These are phyloP conservation scores for Rhodotorula sp. DNA, from an alignment of 1,284 basidiomycete genomes.

Conservation along the genomic window DNA sequence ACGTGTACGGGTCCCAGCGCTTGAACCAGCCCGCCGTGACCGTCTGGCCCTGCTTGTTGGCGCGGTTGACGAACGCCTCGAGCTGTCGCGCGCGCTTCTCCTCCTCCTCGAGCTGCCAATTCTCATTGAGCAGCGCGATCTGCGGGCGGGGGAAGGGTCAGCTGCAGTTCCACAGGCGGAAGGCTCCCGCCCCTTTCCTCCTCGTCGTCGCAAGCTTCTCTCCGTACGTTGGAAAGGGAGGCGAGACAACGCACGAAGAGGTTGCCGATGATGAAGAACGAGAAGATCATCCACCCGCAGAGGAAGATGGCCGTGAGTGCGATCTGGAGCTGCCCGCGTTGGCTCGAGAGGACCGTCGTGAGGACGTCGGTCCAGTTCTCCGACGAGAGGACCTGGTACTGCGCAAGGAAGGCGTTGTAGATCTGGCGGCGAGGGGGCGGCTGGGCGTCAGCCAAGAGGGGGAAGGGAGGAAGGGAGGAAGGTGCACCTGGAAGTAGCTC, in stretches of 20 bases:
- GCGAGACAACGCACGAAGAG: constrained; percentile 7
- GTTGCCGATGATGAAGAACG: constrained; percentile 58
- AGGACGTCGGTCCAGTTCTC: constrained; percentile 91
- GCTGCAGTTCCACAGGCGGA: too few relatives aligned
- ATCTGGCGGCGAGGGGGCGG: constrained; percentile 49
- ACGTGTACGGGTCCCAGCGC: constrained; percentile 83
- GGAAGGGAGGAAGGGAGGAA: too few relatives aligned
- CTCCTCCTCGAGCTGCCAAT: constrained; percentile 72
- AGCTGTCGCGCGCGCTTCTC: constrained; percentile 70
- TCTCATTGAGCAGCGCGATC: constrained; percentile 84
- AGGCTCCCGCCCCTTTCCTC: too few relatives aligned
- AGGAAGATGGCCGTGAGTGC: constrained; percentile 76
- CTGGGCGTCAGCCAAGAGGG: background rate
- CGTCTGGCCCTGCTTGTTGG: constrained; percentile 50
- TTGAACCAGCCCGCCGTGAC: constrained; percentile 68
- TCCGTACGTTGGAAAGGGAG: too few relatives aligned
- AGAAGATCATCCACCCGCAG: constrained; percentile 84
- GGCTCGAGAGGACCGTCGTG: constrained; percentile 69
- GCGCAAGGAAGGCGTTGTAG: constrained; percentile 83
- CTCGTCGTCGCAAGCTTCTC: too few relatives aligned
- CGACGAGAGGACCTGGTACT: constrained; percentile 90
- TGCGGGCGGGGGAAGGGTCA: background rate
- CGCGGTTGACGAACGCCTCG: constrained; percentile 57
- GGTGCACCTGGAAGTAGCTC: constrained; percentile 70
- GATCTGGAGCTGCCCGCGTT: constrained; percentile 65